Conservation (phyloP, 495 filamentous ascomycete genomes). For the Schizothecium vesticola region DNA sequence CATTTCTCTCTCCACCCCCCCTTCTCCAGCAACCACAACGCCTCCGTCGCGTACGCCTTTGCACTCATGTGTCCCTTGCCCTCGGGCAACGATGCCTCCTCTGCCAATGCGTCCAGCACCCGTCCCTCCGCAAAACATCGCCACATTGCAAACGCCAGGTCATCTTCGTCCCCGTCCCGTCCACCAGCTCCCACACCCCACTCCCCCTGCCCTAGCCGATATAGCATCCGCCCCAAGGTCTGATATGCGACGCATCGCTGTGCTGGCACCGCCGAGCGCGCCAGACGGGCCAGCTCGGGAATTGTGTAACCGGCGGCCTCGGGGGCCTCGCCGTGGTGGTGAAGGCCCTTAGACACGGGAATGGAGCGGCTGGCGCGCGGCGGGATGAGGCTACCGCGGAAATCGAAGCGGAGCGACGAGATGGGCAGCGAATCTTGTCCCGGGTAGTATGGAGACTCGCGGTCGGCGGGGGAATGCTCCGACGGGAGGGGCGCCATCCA, state of each 20-base stretch:
- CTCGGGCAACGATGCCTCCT: slow-evolving; percentile 52
- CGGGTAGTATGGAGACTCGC: slow-evolving; percentile 75
- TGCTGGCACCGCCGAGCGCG: slow-evolving; percentile 72
- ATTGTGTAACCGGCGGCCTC: slow-evolving; percentile 94
- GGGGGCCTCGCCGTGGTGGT: slow-evolving; percentile 91
- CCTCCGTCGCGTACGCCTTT: slow-evolving; percentile 79
- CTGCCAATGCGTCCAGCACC: slow-evolving; percentile 65
- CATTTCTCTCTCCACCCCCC: slow-evolving; percentile 58
- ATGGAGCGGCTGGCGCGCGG: slow-evolving; percentile 67
- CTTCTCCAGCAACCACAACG: slow-evolving; percentile 85
- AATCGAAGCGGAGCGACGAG: slow-evolving; percentile 80
- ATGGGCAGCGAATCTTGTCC: slow-evolving; percentile 62
- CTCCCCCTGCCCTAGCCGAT: slow-evolving; percentile 71
- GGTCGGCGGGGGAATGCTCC: slow-evolving; percentile 50
- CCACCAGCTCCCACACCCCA: slow-evolving; percentile 61
- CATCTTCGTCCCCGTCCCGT: slow-evolving; percentile 43
- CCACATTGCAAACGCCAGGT: slow-evolving; percentile 61
- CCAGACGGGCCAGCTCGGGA: slow-evolving; percentile 75
- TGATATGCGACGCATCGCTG: slow-evolving; percentile 92
- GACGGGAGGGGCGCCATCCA: slow-evolving; percentile 78
- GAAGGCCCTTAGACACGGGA: slow-evolving; percentile 69
- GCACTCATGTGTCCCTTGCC: slow-evolving; percentile 55
- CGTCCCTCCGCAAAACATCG: slow-evolving; percentile 67
- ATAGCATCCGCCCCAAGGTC: slow-evolving; percentile 79
- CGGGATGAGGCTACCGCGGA: slow-evolving; percentile 69